phyloP scores from a whole-genome alignment of 441 rosid genomes.

The Corymbia citriodora region DNA sequence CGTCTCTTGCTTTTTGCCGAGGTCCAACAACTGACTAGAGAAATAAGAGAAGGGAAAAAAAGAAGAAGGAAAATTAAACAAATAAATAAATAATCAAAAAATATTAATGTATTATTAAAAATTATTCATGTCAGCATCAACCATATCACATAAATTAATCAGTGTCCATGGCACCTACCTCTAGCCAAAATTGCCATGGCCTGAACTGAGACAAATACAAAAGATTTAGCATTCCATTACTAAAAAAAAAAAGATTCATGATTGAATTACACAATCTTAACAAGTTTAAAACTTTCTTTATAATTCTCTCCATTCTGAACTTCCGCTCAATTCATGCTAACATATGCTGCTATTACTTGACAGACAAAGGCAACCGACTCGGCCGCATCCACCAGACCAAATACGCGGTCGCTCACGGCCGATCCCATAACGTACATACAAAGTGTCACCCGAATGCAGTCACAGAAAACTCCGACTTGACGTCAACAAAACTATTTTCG shows the following conservation, averaged over 20 bases:
- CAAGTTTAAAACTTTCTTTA: fast-evolving
- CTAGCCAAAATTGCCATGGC: fast-evolving
- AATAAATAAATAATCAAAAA: fast-evolving
- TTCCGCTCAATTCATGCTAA: neutral
- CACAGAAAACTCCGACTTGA: neutral
- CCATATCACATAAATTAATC: fast-evolving
- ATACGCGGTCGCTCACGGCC: neutral
- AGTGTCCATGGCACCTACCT: fast-evolving
- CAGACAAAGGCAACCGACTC: neutral
- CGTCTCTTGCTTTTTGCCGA: fast-evolving
- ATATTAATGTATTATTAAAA: too few relatives aligned
- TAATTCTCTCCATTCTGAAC: neutral
- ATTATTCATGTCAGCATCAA: fast-evolving
- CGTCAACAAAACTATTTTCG: fast-evolving
- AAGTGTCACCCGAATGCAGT: neutral
- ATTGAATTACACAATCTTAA: fast-evolving
- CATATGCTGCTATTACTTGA: fast-evolving
- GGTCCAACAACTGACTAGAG: fast-evolving
- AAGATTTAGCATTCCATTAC: fast-evolving
- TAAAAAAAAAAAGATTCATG: fast-evolving
- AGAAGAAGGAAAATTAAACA: too few relatives aligned
- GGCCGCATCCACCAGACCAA: neutral
- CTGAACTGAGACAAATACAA: fast-evolving
- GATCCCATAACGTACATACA: fast-evolving
- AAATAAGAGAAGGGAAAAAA: fast-evolving